Percentiles rank a stretch among this genome's conserved stretches.
These are phyloP conservation scores for Magnaporthiopsis incrustans DNA, from an alignment of 2,329 filamentous ascomycete genomes.

Conservation along the genomic window DNA sequence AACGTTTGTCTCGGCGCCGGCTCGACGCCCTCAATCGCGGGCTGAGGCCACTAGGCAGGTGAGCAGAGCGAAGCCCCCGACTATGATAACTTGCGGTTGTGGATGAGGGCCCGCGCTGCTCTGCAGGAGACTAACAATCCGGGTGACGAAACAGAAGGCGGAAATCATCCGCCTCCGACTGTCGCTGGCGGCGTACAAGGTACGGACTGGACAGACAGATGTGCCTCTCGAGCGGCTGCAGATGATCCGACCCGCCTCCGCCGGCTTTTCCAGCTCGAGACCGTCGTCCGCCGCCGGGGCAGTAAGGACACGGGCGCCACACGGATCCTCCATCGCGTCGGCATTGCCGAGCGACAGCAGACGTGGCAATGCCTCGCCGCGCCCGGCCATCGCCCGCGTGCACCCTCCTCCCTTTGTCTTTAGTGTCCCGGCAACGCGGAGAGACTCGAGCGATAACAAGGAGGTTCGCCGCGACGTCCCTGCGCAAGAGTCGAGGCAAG, in stretches of 20 bases:
- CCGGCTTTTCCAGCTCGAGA: not conserved
- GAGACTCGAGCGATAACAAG: not conserved
- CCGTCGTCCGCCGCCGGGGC: not conserved
- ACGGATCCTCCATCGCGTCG: not conserved
- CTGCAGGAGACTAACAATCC: not conserved
- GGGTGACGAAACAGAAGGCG: conserved; percentile 41
- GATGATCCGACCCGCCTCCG: conserved; percentile 14
- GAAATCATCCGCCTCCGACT: conserved; percentile 62
- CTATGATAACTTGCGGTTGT: not conserved
- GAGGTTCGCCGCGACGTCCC: not conserved
- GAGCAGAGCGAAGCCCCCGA: conserved; percentile 13
- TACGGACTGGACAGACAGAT: conserved; percentile 62
- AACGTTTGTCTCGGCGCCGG: conserved; percentile 1
- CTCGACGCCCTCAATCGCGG: conserved; percentile 26
- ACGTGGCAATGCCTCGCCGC: not conserved
- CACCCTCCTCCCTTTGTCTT: not conserved
- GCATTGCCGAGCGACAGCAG: not conserved
- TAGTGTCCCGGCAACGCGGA: not conserved
- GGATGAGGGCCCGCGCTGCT: too few relatives aligned
- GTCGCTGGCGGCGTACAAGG: conserved; percentile 64
- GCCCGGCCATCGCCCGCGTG: not conserved
- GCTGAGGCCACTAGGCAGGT: conserved; percentile 44
- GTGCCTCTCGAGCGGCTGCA: conserved; percentile 56
- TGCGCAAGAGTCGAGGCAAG: not conserved
- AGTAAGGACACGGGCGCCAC: too few relatives aligned